Conservation (phyloP, 352 stramenopile genomes). For the Globisporangium splendens region DNA sequence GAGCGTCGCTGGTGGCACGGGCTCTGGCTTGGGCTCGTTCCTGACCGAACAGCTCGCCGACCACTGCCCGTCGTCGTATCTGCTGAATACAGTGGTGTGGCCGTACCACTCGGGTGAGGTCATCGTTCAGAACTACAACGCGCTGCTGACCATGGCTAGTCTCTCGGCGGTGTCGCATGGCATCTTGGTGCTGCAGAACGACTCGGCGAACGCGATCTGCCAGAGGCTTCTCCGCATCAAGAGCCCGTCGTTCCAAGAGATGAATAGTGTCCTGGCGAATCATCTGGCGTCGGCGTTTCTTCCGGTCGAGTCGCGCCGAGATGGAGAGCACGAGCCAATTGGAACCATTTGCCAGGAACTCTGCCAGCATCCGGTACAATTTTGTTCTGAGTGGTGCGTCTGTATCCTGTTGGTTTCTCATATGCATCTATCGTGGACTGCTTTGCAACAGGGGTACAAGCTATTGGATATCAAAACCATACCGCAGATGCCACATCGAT, state of each 20-base stretch:
- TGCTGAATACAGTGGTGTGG: conserved; percentile 81
- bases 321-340: conserved; percentile 24
- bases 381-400: too few relatives aligned
- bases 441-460: conserved; percentile 47
- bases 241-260: conserved; percentile 53
- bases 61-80: conserved; percentile 42
- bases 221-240: conserved; percentile 46
- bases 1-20: conserved; percentile 84
- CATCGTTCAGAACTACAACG: conserved; percentile 90
- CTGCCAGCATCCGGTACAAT: conserved; percentile 51
- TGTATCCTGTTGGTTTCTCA: too few relatives aligned
- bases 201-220: conserved; percentile 53
- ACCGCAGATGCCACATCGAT: conserved; percentile 60
- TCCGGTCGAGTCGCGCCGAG: conserved; percentile 15
- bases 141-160: conserved; percentile 81
- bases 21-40: conserved; percentile 83
- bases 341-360: conserved; percentile 40
- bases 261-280: conserved; percentile 61
- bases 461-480: conserved; percentile 69
- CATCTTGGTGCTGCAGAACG: conserved; percentile 75
- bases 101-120: conserved; percentile 82
- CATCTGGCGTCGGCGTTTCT: conserved; percentile 59
- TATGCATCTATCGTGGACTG: too few relatives aligned
- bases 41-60: conserved; percentile 73
- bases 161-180: conserved; percentile 55